Base-by-base conservation (phyloP, 2,329 filamentous ascomycete species). In the Trichoderma polysporum region DNA sequence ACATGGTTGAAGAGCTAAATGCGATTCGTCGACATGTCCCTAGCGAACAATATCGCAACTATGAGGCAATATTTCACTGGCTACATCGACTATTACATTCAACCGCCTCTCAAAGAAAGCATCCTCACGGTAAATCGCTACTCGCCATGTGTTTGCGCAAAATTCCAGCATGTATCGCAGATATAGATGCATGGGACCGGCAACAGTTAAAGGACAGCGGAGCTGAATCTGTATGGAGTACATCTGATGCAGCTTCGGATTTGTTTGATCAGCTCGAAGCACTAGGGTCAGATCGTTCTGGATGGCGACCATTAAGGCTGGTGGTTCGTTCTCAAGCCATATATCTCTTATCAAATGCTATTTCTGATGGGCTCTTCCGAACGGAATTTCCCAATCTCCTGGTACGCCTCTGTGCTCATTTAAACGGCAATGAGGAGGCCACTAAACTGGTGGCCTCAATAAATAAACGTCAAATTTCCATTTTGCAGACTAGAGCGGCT, bases 81-180 rank as follows among this genome's bases (percentile, higher is more conserved):
- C 58, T 79, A 22, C 70, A 71, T 31, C 65, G 70, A 10, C 45
- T 80, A 5, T 65, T 80, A 41, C 72, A 69, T 25, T 71, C 73
- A 8, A 79, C 77, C 8, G 66, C 71, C 9, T 52, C 70, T 2
- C 60, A 69, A 4, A 62, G 53, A 2, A 61, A 72, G 25, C 69
- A 73, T 22, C 47, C 71, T 10, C 72, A 73, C 17, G 69, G 69
- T 6, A 78, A 77, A 56, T 79, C 78, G 10, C 70, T 80, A 4
- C 66, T 80, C 9, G 74, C 72, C n/a, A 76, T 80, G 73, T 80
- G 78, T 45, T 68, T 80, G 39, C 78, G 76, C 15, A 74, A 70
- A 63, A 63, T 77, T 13, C 75, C 76, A 3, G 70, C 69, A 9
- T 75, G 73, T 25, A 53, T 78, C 29, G 71, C 74, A 15, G 67